Conservation (phyloP, 345 rosid genomes). For the Litchi chinensis region DNA sequence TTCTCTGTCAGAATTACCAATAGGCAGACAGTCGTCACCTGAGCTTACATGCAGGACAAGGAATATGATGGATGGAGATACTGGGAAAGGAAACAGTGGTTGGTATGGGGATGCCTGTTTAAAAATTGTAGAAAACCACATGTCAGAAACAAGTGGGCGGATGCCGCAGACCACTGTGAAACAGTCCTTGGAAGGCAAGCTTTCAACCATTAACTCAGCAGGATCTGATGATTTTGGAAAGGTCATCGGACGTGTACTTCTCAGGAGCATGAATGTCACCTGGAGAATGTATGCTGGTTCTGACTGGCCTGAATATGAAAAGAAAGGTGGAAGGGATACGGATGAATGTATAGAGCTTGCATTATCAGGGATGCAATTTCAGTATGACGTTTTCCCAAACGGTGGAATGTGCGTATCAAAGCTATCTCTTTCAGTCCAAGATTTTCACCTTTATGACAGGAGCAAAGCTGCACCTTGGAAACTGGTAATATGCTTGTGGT, state of each 20-base stretch:
- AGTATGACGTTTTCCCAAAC: slow-evolving; percentile 59
- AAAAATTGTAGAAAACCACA: slow-evolving; percentile 76
- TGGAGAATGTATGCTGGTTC: slow-evolving; percentile 89
- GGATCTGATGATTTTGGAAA: slow-evolving; percentile 42
- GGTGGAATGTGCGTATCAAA: slow-evolving; percentile 67
- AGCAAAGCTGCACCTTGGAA: slow-evolving; percentile 82
- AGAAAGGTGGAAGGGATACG: slow-evolving; percentile 56
- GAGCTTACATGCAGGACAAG: slow-evolving; percentile 34
- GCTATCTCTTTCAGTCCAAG: slow-evolving; percentile 64
- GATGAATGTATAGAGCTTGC: slow-evolving; percentile 66
- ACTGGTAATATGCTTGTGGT: slow-evolving; percentile 52
- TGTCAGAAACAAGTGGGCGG: slow-evolving; percentile 61
- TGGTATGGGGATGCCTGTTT: slow-evolving; percentile 70
- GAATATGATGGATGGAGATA: slow-evolving; percentile 41
- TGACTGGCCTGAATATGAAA: slow-evolving; percentile 62
- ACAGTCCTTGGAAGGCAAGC: slow-evolving; percentile 47
- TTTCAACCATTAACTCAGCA: slow-evolving; percentile 29
- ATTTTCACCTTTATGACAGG: slow-evolving; percentile 72
- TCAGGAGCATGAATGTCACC: slow-evolving; percentile 59
- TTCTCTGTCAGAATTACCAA: slow-evolving; percentile 58
- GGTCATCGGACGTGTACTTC: slow-evolving; percentile 58
- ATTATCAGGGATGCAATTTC: slow-evolving; percentile 62
- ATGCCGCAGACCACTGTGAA: slow-evolving; percentile 42
- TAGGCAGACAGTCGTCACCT: slow-evolving; percentile 42
- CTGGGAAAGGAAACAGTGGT: slow-evolving; percentile 60